Evolutionary conservation across 1,139 yeast genomes (phyloP), one percentile per base, ranked within the genome.

Genomic region (Groenewaldozyma sp.): DNA sequence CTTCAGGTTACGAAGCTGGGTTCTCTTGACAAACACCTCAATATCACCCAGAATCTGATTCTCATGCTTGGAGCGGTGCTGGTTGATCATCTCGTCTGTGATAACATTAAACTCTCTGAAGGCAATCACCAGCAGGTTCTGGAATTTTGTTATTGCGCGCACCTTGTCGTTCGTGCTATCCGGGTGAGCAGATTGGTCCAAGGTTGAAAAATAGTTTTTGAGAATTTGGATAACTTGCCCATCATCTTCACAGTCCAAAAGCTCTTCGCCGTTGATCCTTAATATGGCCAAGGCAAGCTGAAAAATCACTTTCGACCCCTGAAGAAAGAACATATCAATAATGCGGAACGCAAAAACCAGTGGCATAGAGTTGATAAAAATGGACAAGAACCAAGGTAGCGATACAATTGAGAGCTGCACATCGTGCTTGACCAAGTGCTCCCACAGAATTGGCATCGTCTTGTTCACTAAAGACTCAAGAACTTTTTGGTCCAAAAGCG

Each of bases 361-460:
- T 0, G 99, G 98, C 94, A 93, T 86, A 0, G 95, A 81, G 48
- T 84, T 87, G 50, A 91, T 73, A 58, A 83, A 93, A 35, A 93
- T 64, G 0, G 96, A 86, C 42, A 93, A 66, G 55, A 93, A 93
- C 99, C 99, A 93, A 1, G 98, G 97, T 35, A 93, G 67, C 0
- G 96, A 84, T 1, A 91, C 93, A 14, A 93, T 94, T 0, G 95
- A 83, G n/a, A 93, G 67, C 53, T 93, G 98, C 37, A 93, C 88
- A 55, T 93, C 97, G 48, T 80, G 64, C 43, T 71, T 73, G 6
- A 69, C 68, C 38, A 93, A 76, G 60, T 91, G 96, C 3, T 75
- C 83, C 82, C 94, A 83, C 38, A 93, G 60, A 31, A 83, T 58
- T 0, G 98, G 98, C 82, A 93, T 77, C 1, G 93, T 86, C 44